Base-by-base conservation (phyloP, 108 stramenopile species). In the Hondaea fermentalgiana region DNA sequence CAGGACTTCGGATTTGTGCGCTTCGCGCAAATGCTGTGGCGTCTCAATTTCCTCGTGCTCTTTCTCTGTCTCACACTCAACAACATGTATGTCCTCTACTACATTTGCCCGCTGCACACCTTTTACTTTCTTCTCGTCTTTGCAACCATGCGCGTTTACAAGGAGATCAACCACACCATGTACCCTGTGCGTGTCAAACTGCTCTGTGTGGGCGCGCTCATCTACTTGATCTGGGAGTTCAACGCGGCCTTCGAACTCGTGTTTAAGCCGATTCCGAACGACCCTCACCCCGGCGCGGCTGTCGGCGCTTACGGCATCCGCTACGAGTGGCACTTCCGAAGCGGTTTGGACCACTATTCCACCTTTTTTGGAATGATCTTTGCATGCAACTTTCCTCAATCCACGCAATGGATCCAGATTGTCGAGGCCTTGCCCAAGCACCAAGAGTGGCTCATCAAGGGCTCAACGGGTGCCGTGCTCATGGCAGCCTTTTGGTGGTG, bases 321-420 rank as follows among this genome's bases (percentile, higher is more conserved):
- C 92, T 98, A 97, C 97, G 98, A 99, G 89, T 98, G 97, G 97
- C 98, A 98, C 90, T 98, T 98, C 90, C 94, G 97, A 57, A 97
- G 97, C 3, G 94, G 92, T 58, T 93, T 98, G 45, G 97, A 99
- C 91, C 99, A 98, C 92, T 99, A 97, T 96, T 96, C 95, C 57
- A 96, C 96, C 14, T 93, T 98, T 87, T 90, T 98, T 28, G 99
- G 99, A 58, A 98, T 99, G 98, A 89, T 98, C 49, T 98, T 98
- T 94, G 97, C 96, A 2, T 95, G 95, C 60, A 98, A 98, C 91
- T 96, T 95, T 89, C 98, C 98, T 44, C 95, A 97, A 45, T 93
- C 95, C 16, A 95, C 96, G 72, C 91, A 95, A 44, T 97, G 96
- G 89, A 95, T 90, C 90, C 92, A 96, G 51, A 97, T 96, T 89